These are phyloP conservation scores for Physcia stellaris DNA, from an alignment of 495 filamentous ascomycete genomes.

Conservation along the genomic window DNA sequence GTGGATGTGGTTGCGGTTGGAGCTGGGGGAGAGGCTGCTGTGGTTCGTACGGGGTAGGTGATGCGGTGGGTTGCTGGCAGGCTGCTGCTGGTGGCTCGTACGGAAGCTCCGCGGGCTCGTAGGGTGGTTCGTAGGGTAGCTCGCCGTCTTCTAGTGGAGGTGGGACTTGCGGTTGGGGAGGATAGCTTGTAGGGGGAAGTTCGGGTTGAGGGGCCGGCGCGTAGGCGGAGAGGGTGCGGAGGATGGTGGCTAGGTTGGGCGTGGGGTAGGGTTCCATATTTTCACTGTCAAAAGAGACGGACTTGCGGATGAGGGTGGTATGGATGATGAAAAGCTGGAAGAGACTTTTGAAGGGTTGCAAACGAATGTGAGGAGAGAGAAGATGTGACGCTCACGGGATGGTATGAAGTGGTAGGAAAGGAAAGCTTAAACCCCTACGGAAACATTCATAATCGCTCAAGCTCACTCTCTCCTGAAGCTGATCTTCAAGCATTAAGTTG, in stretches of 20 bases:
- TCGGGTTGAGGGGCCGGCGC: conserved; percentile 11
- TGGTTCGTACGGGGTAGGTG: conserved; percentile 5
- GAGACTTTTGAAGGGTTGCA: no score
- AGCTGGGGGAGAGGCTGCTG: not conserved
- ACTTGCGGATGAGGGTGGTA: no score
- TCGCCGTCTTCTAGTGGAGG: conserved; percentile 6
- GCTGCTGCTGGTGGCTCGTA: not conserved
- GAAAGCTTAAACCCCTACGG: no score
- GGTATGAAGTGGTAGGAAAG: no score
- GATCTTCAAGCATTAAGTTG: no score
- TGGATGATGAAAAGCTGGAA: no score
- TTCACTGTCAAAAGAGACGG: no score
- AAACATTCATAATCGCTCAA: no score
- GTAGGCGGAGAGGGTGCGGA: conserved; percentile 34
- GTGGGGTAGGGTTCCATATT: no score
- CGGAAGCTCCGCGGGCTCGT: conserved; percentile 26
- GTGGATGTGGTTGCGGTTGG: conserved; percentile 3
- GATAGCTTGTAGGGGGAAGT: not conserved
- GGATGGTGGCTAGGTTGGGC: conserved; percentile 38
- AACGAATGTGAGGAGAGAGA: no score
- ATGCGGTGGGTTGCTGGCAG: not conserved
- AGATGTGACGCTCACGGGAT: no score
- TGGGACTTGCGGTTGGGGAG: not conserved
- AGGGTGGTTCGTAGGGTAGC: conserved; percentile 10
- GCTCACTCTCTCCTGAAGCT: no score